Base-by-base conservation (phyloP, 2,329 filamentous ascomycete species). In the Coniochaeta sp. region DNA sequence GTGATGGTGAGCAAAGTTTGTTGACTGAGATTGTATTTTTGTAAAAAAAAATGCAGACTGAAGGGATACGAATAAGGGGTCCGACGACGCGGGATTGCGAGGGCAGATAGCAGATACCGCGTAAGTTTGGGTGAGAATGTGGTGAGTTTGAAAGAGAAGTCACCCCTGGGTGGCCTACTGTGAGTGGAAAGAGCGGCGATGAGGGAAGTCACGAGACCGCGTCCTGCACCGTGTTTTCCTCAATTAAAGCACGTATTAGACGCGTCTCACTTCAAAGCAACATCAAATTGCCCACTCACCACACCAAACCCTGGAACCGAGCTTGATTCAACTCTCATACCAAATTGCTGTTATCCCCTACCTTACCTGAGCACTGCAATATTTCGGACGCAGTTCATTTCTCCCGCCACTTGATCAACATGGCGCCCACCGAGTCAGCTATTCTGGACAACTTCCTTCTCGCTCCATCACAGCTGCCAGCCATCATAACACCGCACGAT, bases 401-500 rank as follows among this genome's bases (percentile, higher is more conserved):
- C 26, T 28, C 34, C n/a, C 28, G 8, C 16, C 28, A 34, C 17
- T 14, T 3, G 22, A 10, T 17, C 14, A 55, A 77, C 63, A 91
- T 92, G 88, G 78, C 89, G 3, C 87, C 89, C 9, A 88, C 86
- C 52, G 92, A 96, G 76, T 79, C 84, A 60, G 82, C 85, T 30
- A 89, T 96, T 64, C 82, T 96, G 58, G 81, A 81, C 68, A 88
- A 89, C 73, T 96, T 93, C 72, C 84, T 96, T 61, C 82, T 96
- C 38, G 81, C 88, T 32, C 89, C 91, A 14, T 87, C 91, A 8
- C 82, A 89, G 30, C 79, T 96, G 40, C 87, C 89, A 47, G 83
- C 88, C 64, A 83, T 92, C 69, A 78, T 92, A 65, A 87, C 90
- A 8, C 81, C 92, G 55, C 80, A 86, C 60, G 84, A 91, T 65